These are phyloP conservation scores for Xylariaceae sp. DNA, from an alignment of 2,329 filamentous ascomycete species.

Conservation along the genomic window DNA sequence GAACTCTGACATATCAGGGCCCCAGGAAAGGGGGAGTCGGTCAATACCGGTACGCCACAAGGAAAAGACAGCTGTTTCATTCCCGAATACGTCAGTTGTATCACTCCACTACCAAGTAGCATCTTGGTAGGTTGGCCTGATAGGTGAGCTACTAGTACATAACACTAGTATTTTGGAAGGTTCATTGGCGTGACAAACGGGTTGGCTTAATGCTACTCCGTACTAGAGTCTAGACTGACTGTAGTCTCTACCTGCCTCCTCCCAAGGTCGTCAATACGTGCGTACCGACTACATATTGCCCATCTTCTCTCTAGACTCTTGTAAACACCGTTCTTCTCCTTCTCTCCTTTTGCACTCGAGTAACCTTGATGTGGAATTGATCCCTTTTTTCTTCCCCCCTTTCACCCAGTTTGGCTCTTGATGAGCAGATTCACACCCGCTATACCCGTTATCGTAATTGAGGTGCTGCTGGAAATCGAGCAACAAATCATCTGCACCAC, in stretches of 20 bases:
- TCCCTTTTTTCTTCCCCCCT: too few relatives aligned
- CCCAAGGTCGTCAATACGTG: too few relatives aligned
- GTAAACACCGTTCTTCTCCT: too few relatives aligned
- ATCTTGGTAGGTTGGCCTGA: too few relatives aligned
- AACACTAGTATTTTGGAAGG: neutral
- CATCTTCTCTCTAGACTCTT: too few relatives aligned
- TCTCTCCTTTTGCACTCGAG: too few relatives aligned
- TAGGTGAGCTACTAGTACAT: neutral
- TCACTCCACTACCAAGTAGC: conserved; percentile 1
- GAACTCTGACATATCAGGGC: neutral
- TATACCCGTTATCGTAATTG: conserved; percentile 1
- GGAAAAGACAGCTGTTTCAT: neutral
- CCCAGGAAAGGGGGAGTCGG: neutral
- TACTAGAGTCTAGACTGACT: too few relatives aligned
- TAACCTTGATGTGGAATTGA: too few relatives aligned
- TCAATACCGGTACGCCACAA: conserved; percentile 1
- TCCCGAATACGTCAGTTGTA: neutral
- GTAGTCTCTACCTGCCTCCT: too few relatives aligned
- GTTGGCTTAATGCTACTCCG: too few relatives aligned
- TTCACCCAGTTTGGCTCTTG: conserved; percentile 8
- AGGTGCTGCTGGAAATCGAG: conserved; percentile 10
- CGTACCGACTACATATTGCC: too few relatives aligned
- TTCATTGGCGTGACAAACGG: too few relatives aligned
- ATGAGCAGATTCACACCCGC: conserved; percentile 6
- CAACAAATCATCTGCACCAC: conserved; percentile 12